A percentile compares a stretch with the other conserved stretches of the same genome.
phyloP scores from a whole-genome alignment of 202 grass and related monocot genomes.

The Hordeum pubiflorum region DNA sequence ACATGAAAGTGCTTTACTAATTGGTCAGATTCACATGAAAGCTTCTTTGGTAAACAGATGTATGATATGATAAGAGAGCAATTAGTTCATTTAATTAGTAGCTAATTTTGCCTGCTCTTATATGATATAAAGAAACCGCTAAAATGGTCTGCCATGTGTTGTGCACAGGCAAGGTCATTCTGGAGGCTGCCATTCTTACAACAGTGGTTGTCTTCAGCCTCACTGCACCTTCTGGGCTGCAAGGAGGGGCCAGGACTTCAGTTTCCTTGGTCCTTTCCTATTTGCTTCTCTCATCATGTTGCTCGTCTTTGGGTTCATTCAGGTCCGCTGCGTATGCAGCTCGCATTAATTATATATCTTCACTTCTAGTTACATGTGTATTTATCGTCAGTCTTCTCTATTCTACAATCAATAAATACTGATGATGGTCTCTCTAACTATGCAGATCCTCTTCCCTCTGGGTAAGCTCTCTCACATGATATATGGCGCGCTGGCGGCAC shows the following conservation, averaged over 20 bases:
- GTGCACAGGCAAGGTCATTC: conserved; percentile 75
- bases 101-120: not conserved
- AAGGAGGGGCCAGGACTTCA: conserved; percentile 82
- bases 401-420: not conserved
- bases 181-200: conserved; percentile 86
- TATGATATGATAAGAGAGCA: not conserved
- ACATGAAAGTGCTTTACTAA: not conserved
- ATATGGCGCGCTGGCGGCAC: conserved; percentile 51
- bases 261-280: conserved; percentile 86
- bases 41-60: not conserved
- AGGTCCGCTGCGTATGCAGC: conserved; percentile 64
- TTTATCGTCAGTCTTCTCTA: not conserved
- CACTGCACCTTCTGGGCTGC: conserved; percentile 91
- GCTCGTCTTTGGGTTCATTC: conserved; percentile 69
- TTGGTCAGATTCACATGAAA: not conserved
- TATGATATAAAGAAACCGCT: not conserved
- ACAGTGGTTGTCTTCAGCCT: conserved; percentile 67
- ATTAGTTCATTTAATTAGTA: not conserved
- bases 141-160: not conserved
- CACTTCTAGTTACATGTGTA: not conserved
- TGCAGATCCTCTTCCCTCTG: conserved; percentile 68
- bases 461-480: conserved; percentile 85
- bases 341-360: conserved; percentile 47
- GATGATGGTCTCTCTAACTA: not conserved
- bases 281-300: conserved; percentile 72